These are phyloP conservation scores for Hyphochytrium catenoides DNA, from an alignment of 352 stramenopile species.

Conservation along the genomic window DNA sequence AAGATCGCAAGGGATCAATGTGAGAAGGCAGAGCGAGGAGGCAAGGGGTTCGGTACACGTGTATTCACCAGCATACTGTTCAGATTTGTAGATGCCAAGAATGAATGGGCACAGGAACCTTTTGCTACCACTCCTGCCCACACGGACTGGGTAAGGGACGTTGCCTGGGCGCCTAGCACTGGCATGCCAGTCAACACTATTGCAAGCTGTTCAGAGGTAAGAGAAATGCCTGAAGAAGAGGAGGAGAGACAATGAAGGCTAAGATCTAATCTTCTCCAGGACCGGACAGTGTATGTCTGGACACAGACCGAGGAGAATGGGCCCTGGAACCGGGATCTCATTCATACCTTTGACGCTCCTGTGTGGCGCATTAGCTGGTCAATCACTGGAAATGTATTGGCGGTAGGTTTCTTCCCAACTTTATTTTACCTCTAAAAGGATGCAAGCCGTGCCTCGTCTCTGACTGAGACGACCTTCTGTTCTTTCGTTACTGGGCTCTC, in stretches of 20 bases:
- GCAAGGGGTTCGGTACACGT: too few relatives aligned
- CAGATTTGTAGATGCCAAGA: conserved; percentile 30
- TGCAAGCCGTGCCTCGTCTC: too few relatives aligned
- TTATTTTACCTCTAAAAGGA: too few relatives aligned
- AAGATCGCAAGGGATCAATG: too few relatives aligned
- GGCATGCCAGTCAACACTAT: conserved; percentile 80
- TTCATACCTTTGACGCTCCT: conserved; percentile 81
- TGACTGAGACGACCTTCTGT: too few relatives aligned
- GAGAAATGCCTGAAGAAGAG: too few relatives aligned
- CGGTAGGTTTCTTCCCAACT: too few relatives aligned
- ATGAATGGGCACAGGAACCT: conserved; percentile 39
- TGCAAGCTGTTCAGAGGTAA: conserved; percentile 65
- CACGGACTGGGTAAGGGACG: conserved; percentile 86
- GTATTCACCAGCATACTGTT: too few relatives aligned
- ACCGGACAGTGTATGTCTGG: conserved; percentile 86
- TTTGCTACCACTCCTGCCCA: conserved; percentile 55
- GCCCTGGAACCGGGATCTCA: conserved; percentile 68
- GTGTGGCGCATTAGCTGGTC: conserved; percentile 98
- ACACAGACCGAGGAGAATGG: conserved; percentile 45
- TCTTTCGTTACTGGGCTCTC: too few relatives aligned
- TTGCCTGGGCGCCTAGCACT: conserved; percentile 84
- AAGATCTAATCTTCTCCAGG: too few relatives aligned
- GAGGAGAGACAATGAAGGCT: too few relatives aligned
- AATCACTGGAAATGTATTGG: conserved; percentile 90
- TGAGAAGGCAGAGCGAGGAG: too few relatives aligned